Evolutionary conservation across 2,329 filamentous ascomycete species (phyloP), one percentile per base, ranked within the genome.

Genomic region (Sporothrix schenckii): DNA sequence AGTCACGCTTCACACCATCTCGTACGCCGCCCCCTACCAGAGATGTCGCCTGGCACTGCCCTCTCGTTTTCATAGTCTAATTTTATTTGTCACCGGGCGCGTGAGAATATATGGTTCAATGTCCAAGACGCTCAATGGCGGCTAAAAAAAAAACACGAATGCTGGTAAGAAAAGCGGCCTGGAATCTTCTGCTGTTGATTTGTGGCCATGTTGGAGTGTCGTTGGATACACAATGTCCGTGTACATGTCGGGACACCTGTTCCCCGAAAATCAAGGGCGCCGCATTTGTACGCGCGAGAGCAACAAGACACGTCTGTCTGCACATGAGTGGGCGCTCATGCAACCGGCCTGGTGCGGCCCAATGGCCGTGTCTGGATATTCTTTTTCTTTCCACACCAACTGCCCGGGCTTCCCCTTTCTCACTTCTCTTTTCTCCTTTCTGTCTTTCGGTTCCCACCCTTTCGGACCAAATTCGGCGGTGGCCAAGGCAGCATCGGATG

Each of bases 311-410:
- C 14, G 61, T 34, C 63, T 39, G 47, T 34, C 27, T 66, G 27
- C 63, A 66, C 63, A 52, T 52, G 63, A 47, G 27, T 66, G 63
- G 47, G 34, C 47, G 52, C 52, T 52, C 63, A 47, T 66, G 63
- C 63, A 66, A 39, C 39, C 58, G 39, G 6, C 41, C 39, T 24
- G 34, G 34, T 10, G 41, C 34, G 34, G 56, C 56, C 56, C 56
- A 61, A 34, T 61, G 56, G 56, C 44, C 34, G 2, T 56, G 53
- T 9, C 27, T 56, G 54, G n/a, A 19, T 13, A 21, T 11, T 41
- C 30, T 34, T 16, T 34, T 34, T 34, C 53, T 34, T 58, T 19
- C n/a, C 54, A 58, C 5, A 34, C 30, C n/a, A 34, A 34, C 16
- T n/a, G 54, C 54, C 14, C 13, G 27, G n/a, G 27, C 9, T 39